These are phyloP conservation scores for Polymyxa betae DNA, from an alignment of 208 protist genomes.

Conservation along the genomic window DNA sequence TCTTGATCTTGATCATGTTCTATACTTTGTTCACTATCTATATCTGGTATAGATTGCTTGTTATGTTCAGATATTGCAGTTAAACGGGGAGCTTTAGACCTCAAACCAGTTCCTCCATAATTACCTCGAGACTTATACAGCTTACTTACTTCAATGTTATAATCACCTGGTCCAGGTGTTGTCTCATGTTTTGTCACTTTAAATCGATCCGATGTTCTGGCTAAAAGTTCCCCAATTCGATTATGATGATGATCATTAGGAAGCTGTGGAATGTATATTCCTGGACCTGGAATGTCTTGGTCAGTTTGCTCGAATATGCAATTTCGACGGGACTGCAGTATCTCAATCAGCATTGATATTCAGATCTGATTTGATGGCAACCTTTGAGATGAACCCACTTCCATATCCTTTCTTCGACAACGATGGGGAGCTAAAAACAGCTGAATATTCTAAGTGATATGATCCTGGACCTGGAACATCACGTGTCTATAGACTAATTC, in stretches of 20 bases:
- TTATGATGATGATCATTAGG: not conserved
- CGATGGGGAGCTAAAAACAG: not conserved
- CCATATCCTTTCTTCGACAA: conserved; percentile 48
- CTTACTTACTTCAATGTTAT: not conserved
- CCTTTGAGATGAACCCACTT: not conserved
- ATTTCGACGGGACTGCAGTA: not conserved
- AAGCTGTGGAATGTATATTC: not conserved
- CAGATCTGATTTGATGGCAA: not conserved
- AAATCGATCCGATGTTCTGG: not conserved
- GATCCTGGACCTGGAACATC: conserved; percentile 16
- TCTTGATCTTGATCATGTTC: not conserved
- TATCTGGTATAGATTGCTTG: not conserved
- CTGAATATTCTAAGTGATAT: not conserved
- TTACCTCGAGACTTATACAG: not conserved
- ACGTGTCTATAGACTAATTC: not conserved
- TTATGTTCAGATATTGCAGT: not conserved
- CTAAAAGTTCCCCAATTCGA: not conserved
- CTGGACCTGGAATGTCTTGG: not conserved
- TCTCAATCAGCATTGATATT: not conserved
- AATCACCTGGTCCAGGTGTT: not conserved
- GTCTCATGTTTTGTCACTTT: not conserved
- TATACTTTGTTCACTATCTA: not conserved
- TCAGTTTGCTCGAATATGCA: not conserved
- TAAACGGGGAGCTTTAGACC: not conserved
- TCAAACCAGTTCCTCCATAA: not conserved